Evolutionary conservation across 1,284 basidiomycete species (phyloP).

Genomic region (Puccinia novopanici): DNA sequence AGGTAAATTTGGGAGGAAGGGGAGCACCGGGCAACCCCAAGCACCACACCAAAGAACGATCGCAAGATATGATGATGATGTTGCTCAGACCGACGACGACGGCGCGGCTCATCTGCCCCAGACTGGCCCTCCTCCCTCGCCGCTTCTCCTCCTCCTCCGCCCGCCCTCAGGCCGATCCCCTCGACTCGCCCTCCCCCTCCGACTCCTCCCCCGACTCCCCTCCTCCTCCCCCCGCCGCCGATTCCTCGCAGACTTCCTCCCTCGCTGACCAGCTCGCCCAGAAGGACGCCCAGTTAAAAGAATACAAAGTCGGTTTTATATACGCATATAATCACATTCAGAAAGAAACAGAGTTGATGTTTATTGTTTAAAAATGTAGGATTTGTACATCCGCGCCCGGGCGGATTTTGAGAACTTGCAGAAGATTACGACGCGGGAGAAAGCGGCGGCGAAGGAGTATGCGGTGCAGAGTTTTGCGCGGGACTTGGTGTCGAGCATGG

Average conservation of each 20-base stretch:
- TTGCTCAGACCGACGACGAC: too few relatives aligned
- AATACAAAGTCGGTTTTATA: constrained; percentile 49
- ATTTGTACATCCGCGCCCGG: constrained; percentile 56
- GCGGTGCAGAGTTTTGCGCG: constrained; percentile 86
- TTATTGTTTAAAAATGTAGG: too few relatives aligned
- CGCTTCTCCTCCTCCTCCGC: too few relatives aligned
- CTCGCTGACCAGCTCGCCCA: constrained; percentile 32
- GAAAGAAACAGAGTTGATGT: background rate
- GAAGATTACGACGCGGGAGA: constrained; percentile 84
- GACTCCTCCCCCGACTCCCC: background rate
- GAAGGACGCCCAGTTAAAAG: constrained; percentile 45
- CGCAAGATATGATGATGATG: too few relatives aligned
- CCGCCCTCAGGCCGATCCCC: too few relatives aligned
- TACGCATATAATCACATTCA: background rate
- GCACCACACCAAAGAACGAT: too few relatives aligned
- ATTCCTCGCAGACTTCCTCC: background rate
- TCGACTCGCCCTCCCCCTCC: too few relatives aligned
- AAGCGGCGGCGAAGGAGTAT: constrained; percentile 86
- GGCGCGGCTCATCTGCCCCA: too few relatives aligned
- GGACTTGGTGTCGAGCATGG: constrained; percentile 87
- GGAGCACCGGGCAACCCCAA: too few relatives aligned
- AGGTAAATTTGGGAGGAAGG: too few relatives aligned
- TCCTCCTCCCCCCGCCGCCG: background rate
- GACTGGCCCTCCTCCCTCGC: too few relatives aligned
- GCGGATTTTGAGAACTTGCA: constrained; percentile 95